These are phyloP conservation scores for Podaxis pistillaris DNA, from an alignment of 768 basidiomycete species.

Conservation along the genomic window DNA sequence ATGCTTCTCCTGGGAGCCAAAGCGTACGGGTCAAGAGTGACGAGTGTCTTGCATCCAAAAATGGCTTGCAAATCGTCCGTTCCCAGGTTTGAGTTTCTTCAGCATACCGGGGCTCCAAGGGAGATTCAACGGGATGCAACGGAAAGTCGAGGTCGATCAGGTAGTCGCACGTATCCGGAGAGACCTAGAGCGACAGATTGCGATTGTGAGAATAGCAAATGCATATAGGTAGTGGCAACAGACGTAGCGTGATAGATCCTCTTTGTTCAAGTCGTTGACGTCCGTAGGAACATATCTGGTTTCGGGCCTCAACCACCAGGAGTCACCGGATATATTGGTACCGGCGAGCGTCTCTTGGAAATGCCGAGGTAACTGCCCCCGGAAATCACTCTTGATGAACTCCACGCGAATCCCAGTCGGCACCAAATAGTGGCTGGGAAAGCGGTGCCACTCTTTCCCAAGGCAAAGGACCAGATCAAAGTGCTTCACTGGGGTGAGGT, in stretches of 20 bases:
- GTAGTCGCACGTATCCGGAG: slow-evolving; percentile 78
- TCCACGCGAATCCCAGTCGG: slow-evolving; percentile 80
- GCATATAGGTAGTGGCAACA: slow-evolving; percentile 18
- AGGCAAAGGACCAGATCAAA: slow-evolving; percentile 80
- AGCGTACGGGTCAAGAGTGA: slow-evolving; percentile 69
- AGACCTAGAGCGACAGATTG: slow-evolving; percentile 46
- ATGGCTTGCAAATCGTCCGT: slow-evolving; percentile 73
- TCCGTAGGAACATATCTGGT: slow-evolving; percentile 60
- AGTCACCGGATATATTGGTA: neutral
- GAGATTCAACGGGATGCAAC: slow-evolving; percentile 49
- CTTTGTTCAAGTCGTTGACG: slow-evolving; percentile 87
- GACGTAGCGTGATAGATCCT: slow-evolving; percentile 79
- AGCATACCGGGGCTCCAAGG: slow-evolving; percentile 79
- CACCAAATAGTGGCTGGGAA: slow-evolving; percentile 86
- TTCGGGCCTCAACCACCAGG: slow-evolving; percentile 57
- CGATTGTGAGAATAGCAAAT: slow-evolving; percentile 4
- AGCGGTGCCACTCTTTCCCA: slow-evolving; percentile 96
- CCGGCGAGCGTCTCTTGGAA: slow-evolving; percentile 39
- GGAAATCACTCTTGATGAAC: slow-evolving; percentile 91
- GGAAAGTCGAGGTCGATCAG: slow-evolving; percentile 91
- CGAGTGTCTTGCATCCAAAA: slow-evolving; percentile 82
- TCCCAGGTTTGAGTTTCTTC: slow-evolving; percentile 72
- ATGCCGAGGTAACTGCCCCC: slow-evolving; percentile 83
- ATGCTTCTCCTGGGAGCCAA: slow-evolving; percentile 72
- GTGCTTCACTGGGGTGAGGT: slow-evolving; percentile 63